phyloP scores from a whole-genome alignment of 345 rosid species.

The Euphorbia peplus region DNA sequence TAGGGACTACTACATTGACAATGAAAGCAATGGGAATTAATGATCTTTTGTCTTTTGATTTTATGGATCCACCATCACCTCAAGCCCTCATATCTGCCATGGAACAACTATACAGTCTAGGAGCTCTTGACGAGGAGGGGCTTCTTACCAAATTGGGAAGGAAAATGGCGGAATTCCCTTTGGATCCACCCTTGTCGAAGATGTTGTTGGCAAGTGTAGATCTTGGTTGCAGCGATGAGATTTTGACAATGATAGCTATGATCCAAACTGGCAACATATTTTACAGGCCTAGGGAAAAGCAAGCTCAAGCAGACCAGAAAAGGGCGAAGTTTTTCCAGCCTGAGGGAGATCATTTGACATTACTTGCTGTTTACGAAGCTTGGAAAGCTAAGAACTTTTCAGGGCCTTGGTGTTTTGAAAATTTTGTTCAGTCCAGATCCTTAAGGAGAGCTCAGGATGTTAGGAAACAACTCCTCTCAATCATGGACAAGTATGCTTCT shows the following conservation, averaged over 20 bases:
- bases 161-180: slow-evolving; percentile 97
- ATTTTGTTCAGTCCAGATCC: slow-evolving; percentile 81
- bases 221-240: slow-evolving; percentile 95
- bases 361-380: slow-evolving; percentile 89
- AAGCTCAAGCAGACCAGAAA: slow-evolving; percentile 95
- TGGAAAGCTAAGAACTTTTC: slow-evolving; percentile 95
- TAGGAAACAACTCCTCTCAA: slow-evolving; percentile 84
- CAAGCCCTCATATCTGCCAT: slow-evolving; percentile 91
- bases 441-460: slow-evolving; percentile 91
- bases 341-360: slow-evolving; percentile 89
- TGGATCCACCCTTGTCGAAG: slow-evolving; percentile 87
- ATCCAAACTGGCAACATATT: slow-evolving; percentile 88
- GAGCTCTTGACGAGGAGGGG: slow-evolving; percentile 93
- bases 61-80: slow-evolving; percentile 76
- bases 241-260: slow-evolving; percentile 89
- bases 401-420: slow-evolving; percentile 94
- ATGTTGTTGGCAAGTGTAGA: slow-evolving; percentile 96
- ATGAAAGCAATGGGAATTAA: slow-evolving; percentile 99
- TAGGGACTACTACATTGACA: slow-evolving; percentile 59
- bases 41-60: slow-evolving; percentile 72
- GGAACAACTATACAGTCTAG: slow-evolving; percentile 88
- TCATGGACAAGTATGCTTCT: slow-evolving; percentile 87
- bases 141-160: slow-evolving; percentile 91
- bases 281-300: slow-evolving; percentile 92
- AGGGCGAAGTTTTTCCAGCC: slow-evolving; percentile 94